These are phyloP conservation scores for Ceratobasidium sp. DNA, from an alignment of 1,284 basidiomycete species.

Conservation along the genomic window DNA sequence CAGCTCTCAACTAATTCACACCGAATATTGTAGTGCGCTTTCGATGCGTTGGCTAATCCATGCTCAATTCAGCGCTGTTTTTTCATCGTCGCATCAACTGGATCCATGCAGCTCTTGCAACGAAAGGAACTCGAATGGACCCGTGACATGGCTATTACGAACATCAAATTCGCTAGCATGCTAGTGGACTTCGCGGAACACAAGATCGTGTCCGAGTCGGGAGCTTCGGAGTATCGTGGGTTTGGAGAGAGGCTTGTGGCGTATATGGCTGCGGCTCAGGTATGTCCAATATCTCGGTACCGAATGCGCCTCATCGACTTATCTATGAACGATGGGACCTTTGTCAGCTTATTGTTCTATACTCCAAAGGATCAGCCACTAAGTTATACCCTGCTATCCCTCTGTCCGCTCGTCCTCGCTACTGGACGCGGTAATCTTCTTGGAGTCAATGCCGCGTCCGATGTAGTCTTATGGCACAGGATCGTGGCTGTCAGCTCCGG, in stretches of 20 bases:
- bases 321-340: conserved; percentile 59
- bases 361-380: conserved; percentile 74
- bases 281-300: conserved; percentile 47
- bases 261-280: conserved; percentile 71
- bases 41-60: conserved; percentile 59
- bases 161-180: conserved; percentile 67
- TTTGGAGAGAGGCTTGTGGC: conserved; percentile 61
- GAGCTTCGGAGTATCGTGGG: too few species aligned
- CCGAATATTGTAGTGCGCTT: conserved; percentile 50
- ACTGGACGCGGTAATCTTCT: conserved; percentile 80
- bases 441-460: conserved; percentile 81
- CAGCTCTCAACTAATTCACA: conserved; percentile 40
- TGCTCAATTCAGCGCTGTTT: conserved; percentile 58
- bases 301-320: not conserved
- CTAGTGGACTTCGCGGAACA: conserved; percentile 84
- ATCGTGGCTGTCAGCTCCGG: conserved; percentile 49
- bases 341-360: conserved; percentile 69
- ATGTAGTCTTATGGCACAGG: conserved; percentile 77
- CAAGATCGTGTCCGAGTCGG: too few species aligned
- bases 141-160: conserved; percentile 81
- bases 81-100: conserved; percentile 76
- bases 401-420: conserved; percentile 66
- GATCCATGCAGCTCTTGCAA: conserved; percentile 79
- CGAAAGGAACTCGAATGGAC: too few species aligned
- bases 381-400: conserved; percentile 69